Evolutionary conservation across 352 stramenopile species (phyloP).

Genomic region (Halophytophthora batemanensis): DNA sequence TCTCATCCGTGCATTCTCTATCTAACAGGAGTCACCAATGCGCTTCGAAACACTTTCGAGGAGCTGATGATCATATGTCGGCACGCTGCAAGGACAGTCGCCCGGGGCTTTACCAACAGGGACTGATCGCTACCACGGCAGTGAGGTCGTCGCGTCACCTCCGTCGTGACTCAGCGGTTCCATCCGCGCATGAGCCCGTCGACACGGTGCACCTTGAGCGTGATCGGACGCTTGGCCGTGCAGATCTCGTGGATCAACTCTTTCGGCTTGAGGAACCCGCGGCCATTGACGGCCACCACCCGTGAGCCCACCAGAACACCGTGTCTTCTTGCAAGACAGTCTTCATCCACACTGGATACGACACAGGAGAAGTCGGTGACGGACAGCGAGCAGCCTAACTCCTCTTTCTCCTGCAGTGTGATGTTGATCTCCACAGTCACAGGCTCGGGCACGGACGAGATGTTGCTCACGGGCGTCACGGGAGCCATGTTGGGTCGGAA

Average conservation of each 20-base stretch:
- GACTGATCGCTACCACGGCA: constrained; percentile 6
- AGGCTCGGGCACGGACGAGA: constrained; percentile 63
- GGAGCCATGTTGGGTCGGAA: constrained; percentile 32
- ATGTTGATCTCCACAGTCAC: constrained; percentile 54
- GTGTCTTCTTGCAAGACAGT: constrained; percentile 44
- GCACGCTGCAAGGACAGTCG: not conserved
- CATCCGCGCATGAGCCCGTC: constrained; percentile 75
- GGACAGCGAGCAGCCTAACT: constrained; percentile 61
- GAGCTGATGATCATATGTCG: not conserved
- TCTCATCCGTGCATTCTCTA: constrained; percentile 27
- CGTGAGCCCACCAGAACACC: constrained; percentile 68
- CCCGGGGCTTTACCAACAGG: too few species aligned
- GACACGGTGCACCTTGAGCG: constrained; percentile 71
- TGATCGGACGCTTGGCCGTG: constrained; percentile 49
- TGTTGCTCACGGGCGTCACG: constrained; percentile 21
- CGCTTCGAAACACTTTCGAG: constrained; percentile 28
- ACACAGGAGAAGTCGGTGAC: constrained; percentile 51
- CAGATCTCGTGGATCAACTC: constrained; percentile 54
- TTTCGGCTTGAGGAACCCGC: constrained; percentile 36
- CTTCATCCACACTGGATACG: constrained; percentile 56
- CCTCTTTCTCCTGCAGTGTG: constrained; percentile 47
- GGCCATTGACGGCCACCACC: constrained; percentile 66
- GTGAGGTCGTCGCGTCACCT: not conserved
- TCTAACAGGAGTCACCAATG: constrained; percentile 14
- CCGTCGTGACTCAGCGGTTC: constrained; percentile 18